Evolutionary conservation across 371 early-diverging fungal species (phyloP).

Genomic region (Sporodiniella umbellata): DNA sequence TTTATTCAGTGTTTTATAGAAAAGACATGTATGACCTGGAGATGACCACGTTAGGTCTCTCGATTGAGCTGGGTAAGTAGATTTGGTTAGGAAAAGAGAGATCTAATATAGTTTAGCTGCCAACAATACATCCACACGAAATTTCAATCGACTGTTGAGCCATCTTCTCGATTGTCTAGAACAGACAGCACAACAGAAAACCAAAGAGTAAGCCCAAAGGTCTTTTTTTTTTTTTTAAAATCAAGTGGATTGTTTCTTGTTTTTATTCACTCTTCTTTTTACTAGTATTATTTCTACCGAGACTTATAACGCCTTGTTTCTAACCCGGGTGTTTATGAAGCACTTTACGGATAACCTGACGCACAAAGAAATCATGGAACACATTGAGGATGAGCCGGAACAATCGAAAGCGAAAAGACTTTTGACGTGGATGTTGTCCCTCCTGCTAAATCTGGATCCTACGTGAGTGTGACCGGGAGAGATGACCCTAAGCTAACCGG

Average conservation of each 20-base stretch:
- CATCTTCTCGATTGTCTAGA: conserved; percentile 59
- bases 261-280: no score
- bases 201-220: conserved; percentile 59
- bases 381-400: conserved; percentile 46
- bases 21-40: conserved; percentile 75
- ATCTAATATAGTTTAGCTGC: conserved; percentile 38
- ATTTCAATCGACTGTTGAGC: conserved; percentile 63
- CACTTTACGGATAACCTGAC: conserved; percentile 65
- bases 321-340: conserved; percentile 62
- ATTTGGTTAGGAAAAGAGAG: not conserved
- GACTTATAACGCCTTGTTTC: conserved; percentile 68
- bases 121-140: conserved; percentile 62
- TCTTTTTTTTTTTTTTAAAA: no score
- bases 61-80: conserved; percentile 59
- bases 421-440: conserved; percentile 53
- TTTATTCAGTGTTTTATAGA: conserved; percentile 25
- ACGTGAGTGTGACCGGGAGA: conserved; percentile 33
- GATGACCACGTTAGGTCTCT: conserved; percentile 62
- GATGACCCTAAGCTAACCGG: not conserved
- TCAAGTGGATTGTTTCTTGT: no score
- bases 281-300: conserved; percentile 42
- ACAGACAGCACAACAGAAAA: conserved; percentile 31
- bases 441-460: conserved; percentile 61
- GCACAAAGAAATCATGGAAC: conserved; percentile 52
- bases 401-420: conserved; percentile 50